phyloP scores from a whole-genome alignment of 1,139 yeast genomes.

The Candida sp. region DNA sequence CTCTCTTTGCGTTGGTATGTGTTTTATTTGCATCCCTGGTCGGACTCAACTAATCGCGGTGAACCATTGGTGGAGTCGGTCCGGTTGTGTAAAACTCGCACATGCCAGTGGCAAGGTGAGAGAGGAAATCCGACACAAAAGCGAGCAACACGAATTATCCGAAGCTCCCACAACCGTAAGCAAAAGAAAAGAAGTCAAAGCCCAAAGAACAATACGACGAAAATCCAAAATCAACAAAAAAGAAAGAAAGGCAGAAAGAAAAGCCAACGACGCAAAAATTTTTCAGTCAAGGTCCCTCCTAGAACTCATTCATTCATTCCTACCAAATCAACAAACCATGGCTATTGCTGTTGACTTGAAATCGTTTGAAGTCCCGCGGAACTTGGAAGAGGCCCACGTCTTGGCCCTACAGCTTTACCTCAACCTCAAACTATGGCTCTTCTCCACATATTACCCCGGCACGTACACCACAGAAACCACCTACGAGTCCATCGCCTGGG shows the following conservation, averaged over 20 bases:
- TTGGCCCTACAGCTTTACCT: neutral
- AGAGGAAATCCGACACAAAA: neutral
- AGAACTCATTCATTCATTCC: neutral
- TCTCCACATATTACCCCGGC: constrained; percentile 6
- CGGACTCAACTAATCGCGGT: no score
- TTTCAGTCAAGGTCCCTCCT: neutral
- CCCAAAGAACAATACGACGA: neutral
- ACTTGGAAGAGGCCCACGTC: neutral
- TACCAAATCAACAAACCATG: neutral
- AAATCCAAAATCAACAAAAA: neutral
- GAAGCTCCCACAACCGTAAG: neutral
- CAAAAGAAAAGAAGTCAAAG: neutral
- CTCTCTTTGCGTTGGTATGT: no score
- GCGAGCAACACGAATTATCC: neutral
- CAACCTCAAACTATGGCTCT: constrained; percentile 2
- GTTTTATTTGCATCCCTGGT: no score
- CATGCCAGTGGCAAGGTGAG: no score
- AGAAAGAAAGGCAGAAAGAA: neutral
- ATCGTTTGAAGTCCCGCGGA: neutral
- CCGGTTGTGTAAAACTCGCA: no score
- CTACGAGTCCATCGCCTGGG: constrained; percentile 13
- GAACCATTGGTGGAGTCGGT: no score
- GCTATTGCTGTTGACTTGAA: neutral
- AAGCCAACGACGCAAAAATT: neutral
- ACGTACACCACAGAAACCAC: neutral